Evolutionary conservation across 768 basidiomycete species (phyloP), one percentile per base, ranked within the genome.

Genomic region (Mycena galopus): DNA sequence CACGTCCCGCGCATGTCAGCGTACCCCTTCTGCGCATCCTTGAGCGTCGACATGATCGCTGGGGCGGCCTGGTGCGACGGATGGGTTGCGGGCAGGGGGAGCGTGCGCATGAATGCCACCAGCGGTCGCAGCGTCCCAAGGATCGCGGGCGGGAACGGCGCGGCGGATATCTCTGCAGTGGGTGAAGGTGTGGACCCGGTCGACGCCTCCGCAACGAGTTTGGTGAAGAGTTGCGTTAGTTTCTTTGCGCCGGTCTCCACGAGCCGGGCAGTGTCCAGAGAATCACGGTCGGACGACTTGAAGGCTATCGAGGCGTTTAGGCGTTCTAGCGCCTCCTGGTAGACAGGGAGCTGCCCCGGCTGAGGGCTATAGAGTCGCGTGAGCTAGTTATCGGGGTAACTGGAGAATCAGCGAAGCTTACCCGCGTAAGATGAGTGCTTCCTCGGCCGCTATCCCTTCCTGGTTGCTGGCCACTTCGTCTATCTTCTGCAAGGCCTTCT

Each of bases 1-100:
- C 95, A 96, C 16, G 84, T 86, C 14, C 94, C 94, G 30, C 95
- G 88, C 94, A 96, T 96, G 74, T 95, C 94, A 0, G 93, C 94
- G 72, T 94, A 95, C 1, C 94, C 94, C 66, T 87, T 86, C 80
- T 94, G 94, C 8, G 94, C 93, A 23, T 96, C 94, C 76, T 86
- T 90, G 10, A 96, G 80, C 2, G 92, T 91, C 3, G 86, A 77
- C 25, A 90, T 82, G 53, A 95, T 95, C 4, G 84, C 84, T 6
- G 85, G 86, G 0, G 93, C 89, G 9, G 93, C 93, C 0, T 93
- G 93, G 77, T 96, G 94, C 0, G 94, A 93, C 2, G 94, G 94
- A 75, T 96, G 94, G 0, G 94, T 94, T 0, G 92, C 84, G 0
- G 94, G 94, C 0, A 94, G 78, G 0, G 94, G 94, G 8, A 96